These are phyloP conservation scores for Funneliformis caledonium DNA, from an alignment of 371 early-diverging fungal genomes.

Conservation along the genomic window DNA sequence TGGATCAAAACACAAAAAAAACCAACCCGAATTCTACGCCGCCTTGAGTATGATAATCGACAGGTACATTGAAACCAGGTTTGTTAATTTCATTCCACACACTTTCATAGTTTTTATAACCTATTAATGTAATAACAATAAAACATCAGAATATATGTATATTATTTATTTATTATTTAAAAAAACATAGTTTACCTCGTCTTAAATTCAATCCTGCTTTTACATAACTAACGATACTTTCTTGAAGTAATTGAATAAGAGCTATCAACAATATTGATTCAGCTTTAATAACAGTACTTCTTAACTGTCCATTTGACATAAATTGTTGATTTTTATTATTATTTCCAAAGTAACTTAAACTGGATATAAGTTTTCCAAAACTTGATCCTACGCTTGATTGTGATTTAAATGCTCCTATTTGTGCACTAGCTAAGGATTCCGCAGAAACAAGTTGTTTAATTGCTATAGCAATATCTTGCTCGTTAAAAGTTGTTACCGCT, in stretches of 20 bases:
- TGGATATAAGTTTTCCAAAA: conserved; percentile 46
- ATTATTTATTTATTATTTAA: too few relatives aligned
- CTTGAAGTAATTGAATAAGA: conserved; percentile 59
- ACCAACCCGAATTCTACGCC: not conserved
- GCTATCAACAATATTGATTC: conserved; percentile 63
- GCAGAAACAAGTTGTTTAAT: conserved; percentile 53
- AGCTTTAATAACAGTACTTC: conserved; percentile 65
- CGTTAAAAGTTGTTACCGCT: conserved; percentile 55
- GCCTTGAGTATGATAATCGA: conserved; percentile 24
- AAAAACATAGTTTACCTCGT: conserved; percentile 52
- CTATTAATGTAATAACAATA: conserved; percentile 19
- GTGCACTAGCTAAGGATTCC: conserved; percentile 55
- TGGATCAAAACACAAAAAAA: not conserved
- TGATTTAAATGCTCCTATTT: conserved; percentile 59
- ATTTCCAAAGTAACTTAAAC: conserved; percentile 46
- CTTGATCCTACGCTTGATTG: conserved; percentile 41
- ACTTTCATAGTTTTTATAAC: conserved; percentile 49
- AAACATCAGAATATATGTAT: not conserved
- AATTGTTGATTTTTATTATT: conserved; percentile 39
- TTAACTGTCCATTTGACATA: conserved; percentile 58
- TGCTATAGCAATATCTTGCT: conserved; percentile 56
- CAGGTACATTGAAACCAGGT: conserved; percentile 3
- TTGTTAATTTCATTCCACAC: conserved; percentile 48
- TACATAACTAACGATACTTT: conserved; percentile 62
- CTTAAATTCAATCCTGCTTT: conserved; percentile 64